A percentile compares a stretch with the other conserved stretches of the same genome.
Evolutionary conservation across 2,329 filamentous ascomycete species (phyloP).

Genomic region (Trichoderma sp.): DNA sequence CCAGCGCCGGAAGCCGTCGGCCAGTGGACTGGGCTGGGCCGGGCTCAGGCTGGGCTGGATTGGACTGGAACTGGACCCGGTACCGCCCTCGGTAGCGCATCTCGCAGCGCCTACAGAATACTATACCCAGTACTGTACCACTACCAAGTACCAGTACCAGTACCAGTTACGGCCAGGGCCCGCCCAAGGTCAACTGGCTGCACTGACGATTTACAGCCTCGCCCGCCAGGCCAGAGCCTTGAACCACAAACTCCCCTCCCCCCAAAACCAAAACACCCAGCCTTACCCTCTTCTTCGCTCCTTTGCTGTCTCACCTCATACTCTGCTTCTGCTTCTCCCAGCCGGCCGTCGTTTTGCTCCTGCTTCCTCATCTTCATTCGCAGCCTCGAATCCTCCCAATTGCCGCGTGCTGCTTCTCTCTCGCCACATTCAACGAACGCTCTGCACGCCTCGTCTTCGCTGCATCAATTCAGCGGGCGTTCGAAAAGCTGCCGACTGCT

Average conservation of each 20-base stretch:
- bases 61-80: background rate
- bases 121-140: background rate
- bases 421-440: background rate
- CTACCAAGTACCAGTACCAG: background rate
- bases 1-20: background rate
- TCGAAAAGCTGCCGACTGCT: constrained; percentile 5
- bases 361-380: constrained; percentile 21
- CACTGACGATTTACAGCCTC: constrained; percentile 14
- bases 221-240: constrained; percentile 18
- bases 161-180: background rate
- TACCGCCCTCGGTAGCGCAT: background rate
- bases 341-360: constrained; percentile 18
- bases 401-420: background rate
- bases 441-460: background rate
- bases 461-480: background rate
- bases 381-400: constrained; percentile 4
- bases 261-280: constrained; percentile 9
- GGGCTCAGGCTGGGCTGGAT: too few species aligned
- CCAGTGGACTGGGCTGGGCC: background rate
- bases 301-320: constrained; percentile 25
- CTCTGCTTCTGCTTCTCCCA: constrained; percentile 3
- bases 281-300: constrained; percentile 28
- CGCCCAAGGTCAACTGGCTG: background rate
- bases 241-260: background rate
- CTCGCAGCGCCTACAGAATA: background rate